A percentile compares a stretch with the other conserved stretches of the same genome.
These are phyloP conservation scores for Rosa persica DNA, from an alignment of 306 rosid genomes.

Conservation along the genomic window DNA sequence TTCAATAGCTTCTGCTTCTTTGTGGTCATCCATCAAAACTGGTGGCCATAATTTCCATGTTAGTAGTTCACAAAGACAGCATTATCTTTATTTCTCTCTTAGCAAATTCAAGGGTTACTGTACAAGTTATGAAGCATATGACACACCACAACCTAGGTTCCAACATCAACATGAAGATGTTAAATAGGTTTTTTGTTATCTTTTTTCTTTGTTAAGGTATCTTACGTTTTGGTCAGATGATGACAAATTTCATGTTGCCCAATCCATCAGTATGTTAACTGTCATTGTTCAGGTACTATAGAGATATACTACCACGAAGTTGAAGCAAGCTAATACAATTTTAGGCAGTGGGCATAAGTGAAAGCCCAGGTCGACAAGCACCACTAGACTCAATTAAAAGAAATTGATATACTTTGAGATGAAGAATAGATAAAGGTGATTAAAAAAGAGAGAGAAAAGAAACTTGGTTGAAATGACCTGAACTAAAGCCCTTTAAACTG, in stretches of 20 bases:
- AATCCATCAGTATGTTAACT: neutral
- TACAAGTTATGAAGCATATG: neutral
- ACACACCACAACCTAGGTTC: conserved; percentile 1
- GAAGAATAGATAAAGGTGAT: neutral
- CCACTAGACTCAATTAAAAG: neutral
- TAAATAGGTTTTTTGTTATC: neutral
- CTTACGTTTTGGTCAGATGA: neutral
- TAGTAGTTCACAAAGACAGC: conserved; percentile 18
- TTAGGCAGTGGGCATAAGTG: neutral
- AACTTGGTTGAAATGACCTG: neutral
- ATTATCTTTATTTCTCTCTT: neutral
- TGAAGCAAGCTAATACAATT: neutral
- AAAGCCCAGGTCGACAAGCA: neutral
- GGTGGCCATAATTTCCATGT: conserved; percentile 40
- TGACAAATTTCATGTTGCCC: neutral
- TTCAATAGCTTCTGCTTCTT: conserved; percentile 76
- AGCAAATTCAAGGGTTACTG: conserved; percentile 2
- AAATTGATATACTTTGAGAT: neutral
- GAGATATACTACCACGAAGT: neutral
- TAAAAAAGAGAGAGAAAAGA: neutral
- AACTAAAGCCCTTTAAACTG: neutral
- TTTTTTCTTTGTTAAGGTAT: neutral
- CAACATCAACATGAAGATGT: conserved; percentile 2
- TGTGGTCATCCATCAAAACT: conserved; percentile 95
- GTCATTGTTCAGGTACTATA: neutral